These are phyloP conservation scores for Plasmodium coatneyi DNA, from an alignment of 169 alveolate species.

Conservation along the genomic window DNA sequence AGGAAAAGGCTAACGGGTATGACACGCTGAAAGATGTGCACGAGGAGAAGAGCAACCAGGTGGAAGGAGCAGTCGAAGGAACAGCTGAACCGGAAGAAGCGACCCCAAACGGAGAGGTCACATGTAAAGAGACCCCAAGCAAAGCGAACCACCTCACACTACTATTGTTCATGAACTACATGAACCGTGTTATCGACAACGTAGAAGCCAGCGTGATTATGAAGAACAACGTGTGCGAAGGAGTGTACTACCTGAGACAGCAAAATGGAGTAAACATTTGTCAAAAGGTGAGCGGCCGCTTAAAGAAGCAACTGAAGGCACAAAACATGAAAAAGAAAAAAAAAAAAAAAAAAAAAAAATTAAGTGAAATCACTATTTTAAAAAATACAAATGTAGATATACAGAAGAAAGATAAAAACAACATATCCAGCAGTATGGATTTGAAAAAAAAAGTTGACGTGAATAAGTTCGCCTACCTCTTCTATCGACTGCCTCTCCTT, in stretches of 20 bases:
- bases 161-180: not conserved
- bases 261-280: constrained; percentile 37
- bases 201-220: constrained; percentile 20
- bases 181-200: constrained; percentile 16
- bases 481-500: constrained; percentile 36
- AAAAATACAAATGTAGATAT: constrained; percentile 13
- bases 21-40: not conserved
- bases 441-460: constrained; percentile 35
- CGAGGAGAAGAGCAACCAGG: not conserved
- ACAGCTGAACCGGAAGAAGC: too few species aligned
- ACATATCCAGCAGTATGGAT: not conserved
- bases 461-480: constrained; percentile 36
- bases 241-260: constrained; percentile 30
- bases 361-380: constrained; percentile 4
- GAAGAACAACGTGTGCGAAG: constrained; percentile 63
- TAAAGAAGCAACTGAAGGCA: constrained; percentile 1
- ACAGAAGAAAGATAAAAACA: not conserved
- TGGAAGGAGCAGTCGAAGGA: not conserved
- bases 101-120: not conserved
- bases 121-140: not conserved
- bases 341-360: constrained; percentile 25
- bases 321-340: constrained; percentile 14
- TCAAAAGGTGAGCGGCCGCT: constrained; percentile 20
- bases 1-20: not conserved
- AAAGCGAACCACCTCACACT: not conserved